Evolutionary conservation across 1,139 yeast genomes (phyloP).

Genomic region (Candida buenavistaensis): DNA sequence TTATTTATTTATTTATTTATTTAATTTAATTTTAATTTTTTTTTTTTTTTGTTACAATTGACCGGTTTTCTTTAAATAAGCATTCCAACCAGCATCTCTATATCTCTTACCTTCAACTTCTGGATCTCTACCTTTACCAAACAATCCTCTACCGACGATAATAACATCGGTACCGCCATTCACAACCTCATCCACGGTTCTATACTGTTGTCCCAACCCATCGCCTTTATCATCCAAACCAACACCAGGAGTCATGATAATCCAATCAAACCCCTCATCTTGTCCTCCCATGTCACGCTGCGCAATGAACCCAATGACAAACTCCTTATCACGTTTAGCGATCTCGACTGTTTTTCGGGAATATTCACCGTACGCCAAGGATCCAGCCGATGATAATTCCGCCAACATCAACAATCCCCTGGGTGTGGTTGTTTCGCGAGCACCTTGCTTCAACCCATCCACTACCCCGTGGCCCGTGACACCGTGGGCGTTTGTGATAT

Average conservation of each 20-base stretch:
- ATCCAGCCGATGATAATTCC: conserved; percentile 90
- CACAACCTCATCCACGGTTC: conserved; percentile 85
- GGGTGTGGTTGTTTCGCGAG: conserved; percentile 69
- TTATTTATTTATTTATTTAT: conserved; percentile 3
- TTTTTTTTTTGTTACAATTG: no score
- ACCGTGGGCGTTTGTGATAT: conserved; percentile 96
- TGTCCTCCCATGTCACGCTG: conserved; percentile 84
- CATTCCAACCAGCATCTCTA: conserved; percentile 91
- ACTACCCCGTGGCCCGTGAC: conserved; percentile 96
- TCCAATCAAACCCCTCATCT: conserved; percentile 88
- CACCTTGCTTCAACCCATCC: conserved; percentile 82
- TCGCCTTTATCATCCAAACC: conserved; percentile 97
- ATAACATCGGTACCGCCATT: conserved; percentile 86
- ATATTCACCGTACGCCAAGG: conserved; percentile 90
- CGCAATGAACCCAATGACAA: conserved; percentile 96
- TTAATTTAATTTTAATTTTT: no score
- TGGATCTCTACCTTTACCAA: conserved; percentile 95
- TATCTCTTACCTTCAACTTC: conserved; percentile 83
- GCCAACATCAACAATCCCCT: conserved; percentile 95
- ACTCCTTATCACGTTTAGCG: conserved; percentile 82
- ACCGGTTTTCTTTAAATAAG: conserved; percentile 56
- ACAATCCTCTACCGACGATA: conserved; percentile 95
- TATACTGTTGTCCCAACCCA: conserved; percentile 91
- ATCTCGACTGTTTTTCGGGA: conserved; percentile 84
- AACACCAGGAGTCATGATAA: conserved; percentile 97